Percentiles rank a stretch among this genome's conserved stretches.
phyloP scores from a whole-genome alignment of 169 alveolate genomes.

The Plasmodium sp. region DNA sequence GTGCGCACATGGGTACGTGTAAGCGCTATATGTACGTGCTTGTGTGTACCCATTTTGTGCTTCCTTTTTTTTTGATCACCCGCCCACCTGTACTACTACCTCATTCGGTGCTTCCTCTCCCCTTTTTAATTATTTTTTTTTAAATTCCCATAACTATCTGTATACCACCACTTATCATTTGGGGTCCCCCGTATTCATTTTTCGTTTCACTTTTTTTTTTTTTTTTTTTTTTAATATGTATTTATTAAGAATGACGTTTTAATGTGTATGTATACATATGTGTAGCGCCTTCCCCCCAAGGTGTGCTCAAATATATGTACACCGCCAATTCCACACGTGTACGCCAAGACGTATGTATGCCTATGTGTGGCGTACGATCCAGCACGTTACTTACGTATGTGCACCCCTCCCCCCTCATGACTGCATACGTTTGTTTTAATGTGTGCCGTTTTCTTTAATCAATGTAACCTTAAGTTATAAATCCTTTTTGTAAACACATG shows the following conservation, averaged over 20 bases:
- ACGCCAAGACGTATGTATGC: not conserved
- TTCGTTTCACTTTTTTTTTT: slow-evolving; percentile 11
- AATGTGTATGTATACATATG: not conserved
- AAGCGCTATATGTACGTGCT: not conserved
- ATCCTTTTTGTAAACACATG: slow-evolving; percentile 12
- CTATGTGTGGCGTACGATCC: not conserved
- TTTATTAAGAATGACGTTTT: not conserved
- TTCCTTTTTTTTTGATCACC: not conserved
- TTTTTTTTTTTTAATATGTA: slow-evolving; percentile 23
- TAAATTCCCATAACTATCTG: slow-evolving; percentile 28
- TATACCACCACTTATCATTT: slow-evolving; percentile 10
- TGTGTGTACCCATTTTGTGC: not conserved
- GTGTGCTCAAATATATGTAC: not conserved
- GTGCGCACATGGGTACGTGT: not conserved
- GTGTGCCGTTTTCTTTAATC: slow-evolving; percentile 12
- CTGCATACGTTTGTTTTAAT: slow-evolving; percentile 1
- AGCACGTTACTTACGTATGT: not conserved
- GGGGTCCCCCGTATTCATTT: slow-evolving; percentile 17
- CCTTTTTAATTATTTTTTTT: slow-evolving; percentile 45
- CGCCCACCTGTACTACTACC: not conserved
- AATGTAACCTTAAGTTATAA: slow-evolving; percentile 31
- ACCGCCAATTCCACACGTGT: not conserved
- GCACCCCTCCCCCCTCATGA: not conserved
- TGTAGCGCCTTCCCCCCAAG: not conserved
- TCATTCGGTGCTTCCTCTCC: not conserved